Evolutionary conservation across 495 filamentous ascomycete genomes (phyloP).

Genomic region (Annulohypoxylon nitens): DNA sequence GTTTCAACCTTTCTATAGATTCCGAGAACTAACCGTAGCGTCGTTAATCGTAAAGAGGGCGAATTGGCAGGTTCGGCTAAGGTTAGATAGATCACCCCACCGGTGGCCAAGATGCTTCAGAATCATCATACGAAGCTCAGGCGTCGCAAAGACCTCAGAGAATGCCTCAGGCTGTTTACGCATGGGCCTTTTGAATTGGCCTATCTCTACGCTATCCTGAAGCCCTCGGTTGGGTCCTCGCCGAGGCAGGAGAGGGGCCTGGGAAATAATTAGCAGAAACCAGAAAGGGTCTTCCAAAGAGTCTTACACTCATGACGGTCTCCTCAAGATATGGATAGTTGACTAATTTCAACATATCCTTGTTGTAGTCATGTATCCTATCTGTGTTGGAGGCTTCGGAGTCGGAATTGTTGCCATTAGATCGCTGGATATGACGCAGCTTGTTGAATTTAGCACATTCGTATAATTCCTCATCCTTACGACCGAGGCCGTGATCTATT

Average conservation of each 20-base stretch:
- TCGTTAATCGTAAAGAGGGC: conserved; percentile 19
- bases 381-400: too few species aligned
- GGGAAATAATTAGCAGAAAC: conserved; percentile 20
- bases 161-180: conserved; percentile 16
- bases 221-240: neutral
- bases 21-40: conserved; percentile 5
- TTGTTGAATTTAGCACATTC: neutral
- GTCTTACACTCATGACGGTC: conserved; percentile 43
- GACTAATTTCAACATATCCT: conserved; percentile 11
- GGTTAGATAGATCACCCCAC: conserved; percentile 39
- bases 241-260: conserved; percentile 34
- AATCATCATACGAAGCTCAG: conserved; percentile 28
- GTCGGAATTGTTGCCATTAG: conserved; percentile 30
- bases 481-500: neutral
- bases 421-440: conserved; percentile 18
- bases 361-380: too few species aligned
- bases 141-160: conserved; percentile 11
- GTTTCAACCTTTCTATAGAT: neutral
- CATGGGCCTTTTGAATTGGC: conserved; percentile 1
- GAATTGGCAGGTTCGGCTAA: conserved; percentile 38
- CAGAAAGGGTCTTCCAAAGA: too few species aligned
- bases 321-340: conserved; percentile 35
- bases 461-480: neutral
- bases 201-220: neutral
- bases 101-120: conserved; percentile 29